A percentile compares a stretch with the other conserved stretches of the same genome.
These are phyloP conservation scores for Rhodotorula graminis DNA, from an alignment of 768 basidiomycete species.

Conservation along the genomic window DNA sequence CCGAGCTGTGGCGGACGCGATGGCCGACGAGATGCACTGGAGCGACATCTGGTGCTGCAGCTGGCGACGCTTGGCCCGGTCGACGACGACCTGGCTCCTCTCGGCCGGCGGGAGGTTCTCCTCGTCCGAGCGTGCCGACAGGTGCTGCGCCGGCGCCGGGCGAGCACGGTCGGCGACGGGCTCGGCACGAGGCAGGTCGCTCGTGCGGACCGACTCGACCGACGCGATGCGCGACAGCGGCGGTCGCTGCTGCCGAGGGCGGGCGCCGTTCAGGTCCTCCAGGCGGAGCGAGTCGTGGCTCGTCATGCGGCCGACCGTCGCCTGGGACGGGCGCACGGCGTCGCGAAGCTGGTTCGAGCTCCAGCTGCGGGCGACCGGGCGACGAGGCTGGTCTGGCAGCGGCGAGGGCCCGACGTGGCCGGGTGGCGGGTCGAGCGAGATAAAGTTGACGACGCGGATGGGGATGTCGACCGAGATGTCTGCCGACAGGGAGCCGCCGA, in stretches of 20 bases:
- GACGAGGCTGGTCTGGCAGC: conserved; percentile 1
- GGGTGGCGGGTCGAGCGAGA: conserved; percentile 78
- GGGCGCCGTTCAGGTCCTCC: conserved; percentile 28
- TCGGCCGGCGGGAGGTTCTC: neutral
- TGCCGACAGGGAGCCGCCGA: conserved; percentile 59
- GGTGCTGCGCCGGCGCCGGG: neutral
- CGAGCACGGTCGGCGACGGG: too few relatives aligned
- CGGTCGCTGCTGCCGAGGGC: neutral
- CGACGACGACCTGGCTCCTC: conserved; percentile 10
- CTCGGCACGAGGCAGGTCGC: conserved; percentile 3
- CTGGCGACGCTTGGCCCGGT: conserved; percentile 28
- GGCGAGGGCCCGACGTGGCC: conserved; percentile 39
- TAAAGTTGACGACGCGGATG: conserved; percentile 70
- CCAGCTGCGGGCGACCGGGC: conserved; percentile 27
- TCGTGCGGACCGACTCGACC: conserved; percentile 16
- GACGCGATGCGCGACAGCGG: conserved; percentile 22
- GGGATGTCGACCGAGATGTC: conserved; percentile 70
- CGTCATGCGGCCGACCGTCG: conserved; percentile 14
- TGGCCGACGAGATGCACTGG: conserved; percentile 42
- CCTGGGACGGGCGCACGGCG: neutral
- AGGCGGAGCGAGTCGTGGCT: conserved; percentile 32
- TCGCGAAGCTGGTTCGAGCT: conserved; percentile 18
- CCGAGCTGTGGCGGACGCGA: conserved; percentile 41
- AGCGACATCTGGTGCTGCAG: conserved; percentile 42
- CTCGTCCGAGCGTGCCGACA: neutral